Base-by-base conservation (phyloP, 2,329 filamentous ascomycete genomes). In the Cercospora brassicicola region DNA sequence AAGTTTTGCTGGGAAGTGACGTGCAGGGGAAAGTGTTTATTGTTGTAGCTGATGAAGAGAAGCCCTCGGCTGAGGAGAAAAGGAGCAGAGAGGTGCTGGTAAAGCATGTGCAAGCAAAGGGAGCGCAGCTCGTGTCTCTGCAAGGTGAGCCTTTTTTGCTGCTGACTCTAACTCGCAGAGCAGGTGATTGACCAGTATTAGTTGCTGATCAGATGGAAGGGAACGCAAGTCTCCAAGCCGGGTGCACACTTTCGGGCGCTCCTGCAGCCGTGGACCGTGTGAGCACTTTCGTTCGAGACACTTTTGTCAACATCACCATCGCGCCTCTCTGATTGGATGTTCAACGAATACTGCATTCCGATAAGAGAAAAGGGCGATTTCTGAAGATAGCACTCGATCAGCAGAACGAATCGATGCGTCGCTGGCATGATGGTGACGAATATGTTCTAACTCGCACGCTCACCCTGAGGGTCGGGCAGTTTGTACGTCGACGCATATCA, bases 21-120 rank as follows among this genome's bases (percentile, higher is more conserved):
- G 59, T 62, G 20, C 51, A 51, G 26, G 59, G 59, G 3, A 62
- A 51, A 15, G 23, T 62, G 3, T 62, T 62, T 53, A 33, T 62
- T 10, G 59, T 57, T 10, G 30, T 57, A 13, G 11, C 15, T 36
- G 55, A 57, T 11, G n/a, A 57, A 6, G 55, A 15, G 0, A 13
- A 8, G n/a, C n/a, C 5, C 18, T 33, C 55, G 11, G 28, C 30
- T 8, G 55, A 57, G n/a, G 31, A 36, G n/a, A 9, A 18, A 28
- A 57, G 31, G 31, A 31, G 9, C 18, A 31, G 15, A 18, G 55
- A 33, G 15, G 1, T 36, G n/a, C 55, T 57, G n/a, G 6, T 28
- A n/a, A 57, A 31, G n/a, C 30, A 31, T 31, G 55, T 33, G 18
- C 28, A 57, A 36, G 55, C n/a, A 2, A 57, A 36, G 20, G 55